Percentiles rank a stretch among this genome's conserved stretches.
Evolutionary conservation across 352 stramenopile species (phyloP).

Genomic region (Phytophthora multivora): DNA sequence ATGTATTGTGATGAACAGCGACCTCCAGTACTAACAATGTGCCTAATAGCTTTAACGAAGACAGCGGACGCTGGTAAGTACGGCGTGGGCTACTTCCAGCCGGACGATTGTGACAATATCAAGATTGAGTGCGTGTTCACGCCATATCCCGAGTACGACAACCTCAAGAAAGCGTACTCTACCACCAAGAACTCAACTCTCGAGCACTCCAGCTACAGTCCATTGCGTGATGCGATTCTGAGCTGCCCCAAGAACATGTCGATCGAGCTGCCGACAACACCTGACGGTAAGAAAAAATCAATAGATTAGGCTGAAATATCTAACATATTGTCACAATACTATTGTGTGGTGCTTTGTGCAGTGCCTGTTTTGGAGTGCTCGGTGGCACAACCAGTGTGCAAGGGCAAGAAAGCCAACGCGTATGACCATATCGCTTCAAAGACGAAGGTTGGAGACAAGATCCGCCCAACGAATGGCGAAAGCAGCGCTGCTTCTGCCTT

Average conservation of each 20-base stretch:
- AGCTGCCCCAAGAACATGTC: constrained; percentile 46
- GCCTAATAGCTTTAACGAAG: constrained; percentile 43
- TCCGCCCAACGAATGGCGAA: constrained; percentile 27
- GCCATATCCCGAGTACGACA: constrained; percentile 74
- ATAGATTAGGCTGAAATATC: too few relatives aligned
- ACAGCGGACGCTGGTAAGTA: constrained; percentile 64
- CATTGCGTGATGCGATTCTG: constrained; percentile 38
- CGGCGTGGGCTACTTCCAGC: constrained; percentile 74
- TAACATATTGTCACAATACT: too few relatives aligned
- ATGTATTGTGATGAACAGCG: too few relatives aligned
- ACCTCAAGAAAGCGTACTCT: constrained; percentile 77
- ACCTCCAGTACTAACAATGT: background rate
- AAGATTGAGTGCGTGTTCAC: constrained; percentile 57
- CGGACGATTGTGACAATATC: constrained; percentile 69
- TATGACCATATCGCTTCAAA: constrained; percentile 35
- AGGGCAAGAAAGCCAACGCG: constrained; percentile 58
- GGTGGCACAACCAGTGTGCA: constrained; percentile 53
- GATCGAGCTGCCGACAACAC: constrained; percentile 27
- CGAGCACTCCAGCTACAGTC: constrained; percentile 40
- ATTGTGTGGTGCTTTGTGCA: background rate
- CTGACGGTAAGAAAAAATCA: constrained; percentile 18
- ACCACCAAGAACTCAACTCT: constrained; percentile 62
- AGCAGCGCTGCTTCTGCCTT: constrained; percentile 14
- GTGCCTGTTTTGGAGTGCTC: constrained; percentile 36
- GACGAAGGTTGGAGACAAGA: constrained; percentile 35